Conservation (phyloP, 345 rosid genomes). For the Lumnitzera littorea region DNA sequence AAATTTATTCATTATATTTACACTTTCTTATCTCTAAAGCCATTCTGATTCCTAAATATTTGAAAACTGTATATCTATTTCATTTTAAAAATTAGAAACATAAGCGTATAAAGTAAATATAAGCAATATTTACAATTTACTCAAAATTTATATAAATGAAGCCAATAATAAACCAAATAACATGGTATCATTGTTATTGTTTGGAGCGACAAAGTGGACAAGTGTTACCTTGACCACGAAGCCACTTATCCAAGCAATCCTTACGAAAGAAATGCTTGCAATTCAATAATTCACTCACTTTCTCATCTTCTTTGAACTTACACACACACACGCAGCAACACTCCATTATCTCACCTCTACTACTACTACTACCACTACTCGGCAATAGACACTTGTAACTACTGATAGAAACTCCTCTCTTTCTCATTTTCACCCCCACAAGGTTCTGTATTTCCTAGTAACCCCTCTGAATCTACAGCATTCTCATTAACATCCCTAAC, state of each 20-base stretch:
- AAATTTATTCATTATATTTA: too few relatives aligned
- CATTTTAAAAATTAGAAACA: too few relatives aligned
- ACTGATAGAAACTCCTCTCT: conserved; percentile 37
- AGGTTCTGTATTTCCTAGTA: conserved; percentile 9
- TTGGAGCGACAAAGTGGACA: conserved; percentile 83
- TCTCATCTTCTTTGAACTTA: conserved; percentile 66
- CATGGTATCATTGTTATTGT: conserved; percentile 11
- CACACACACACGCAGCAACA: conserved; percentile 78
- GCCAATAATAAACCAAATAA: too few relatives aligned
- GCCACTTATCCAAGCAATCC: conserved; percentile 68
- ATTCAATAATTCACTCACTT: conserved; percentile 55
- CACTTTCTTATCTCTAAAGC: too few relatives aligned
- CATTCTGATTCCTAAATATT: too few relatives aligned
- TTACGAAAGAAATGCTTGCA: conserved; percentile 91
- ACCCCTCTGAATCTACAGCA: conserved; percentile 18
- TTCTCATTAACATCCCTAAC: conserved; percentile 10
- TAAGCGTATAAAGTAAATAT: too few relatives aligned
- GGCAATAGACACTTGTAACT: conserved; percentile 38
- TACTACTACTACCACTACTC: neutral
- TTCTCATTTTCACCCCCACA: conserved; percentile 4
- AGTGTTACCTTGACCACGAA: conserved; percentile 40
- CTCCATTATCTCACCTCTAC: conserved; percentile 2
- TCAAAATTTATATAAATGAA: too few relatives aligned
- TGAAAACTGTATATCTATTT: too few relatives aligned
- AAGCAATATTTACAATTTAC: too few relatives aligned